Percentiles rank a stretch among this genome's conserved stretches.
Evolutionary conservation across 2,329 filamentous ascomycete species (phyloP).

Genomic region (Ascochyta clinopodiicola): DNA sequence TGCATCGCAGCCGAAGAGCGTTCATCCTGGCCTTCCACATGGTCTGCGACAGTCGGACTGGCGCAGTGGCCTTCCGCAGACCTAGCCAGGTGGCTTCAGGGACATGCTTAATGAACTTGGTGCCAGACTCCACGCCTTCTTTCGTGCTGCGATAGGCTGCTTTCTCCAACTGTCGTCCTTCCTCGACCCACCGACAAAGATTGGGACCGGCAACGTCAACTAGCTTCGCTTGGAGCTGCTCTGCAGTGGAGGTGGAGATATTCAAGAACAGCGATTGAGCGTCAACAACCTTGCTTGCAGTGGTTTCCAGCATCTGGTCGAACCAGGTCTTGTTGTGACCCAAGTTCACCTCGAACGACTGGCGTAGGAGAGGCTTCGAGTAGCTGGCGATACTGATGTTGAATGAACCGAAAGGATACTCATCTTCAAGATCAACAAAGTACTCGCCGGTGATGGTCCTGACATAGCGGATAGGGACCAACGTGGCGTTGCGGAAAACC

Average conservation of each 20-base stretch:
- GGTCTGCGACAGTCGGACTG: conserved; percentile 35
- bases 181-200: conserved; percentile 1
- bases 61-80: conserved; percentile 32
- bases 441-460: conserved; percentile 62
- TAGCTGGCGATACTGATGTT: conserved; percentile 55
- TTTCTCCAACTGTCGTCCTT: conserved; percentile 8
- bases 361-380: conserved; percentile 46
- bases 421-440: conserved; percentile 57
- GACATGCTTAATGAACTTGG: conserved; percentile 22
- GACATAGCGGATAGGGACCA: conserved; percentile 55
- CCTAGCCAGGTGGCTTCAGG: conserved; percentile 32
- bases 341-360: conserved; percentile 42
- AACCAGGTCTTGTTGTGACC: conserved; percentile 42
- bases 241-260: conserved; percentile 26
- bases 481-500: conserved; percentile 52
- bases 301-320: conserved; percentile 26
- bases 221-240: conserved; percentile 18
- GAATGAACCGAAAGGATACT: conserved; percentile 57
- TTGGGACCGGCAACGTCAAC: background rate
- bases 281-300: conserved; percentile 26
- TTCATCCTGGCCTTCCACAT: conserved; percentile 40
- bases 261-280: conserved; percentile 31
- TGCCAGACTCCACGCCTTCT: conserved; percentile 14
- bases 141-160: conserved; percentile 11
- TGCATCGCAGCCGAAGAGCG: conserved; percentile 38